Evolutionary conservation across 2,329 filamentous ascomycete species (phyloP).

Genomic region (Cordyceps cateniannulata): DNA sequence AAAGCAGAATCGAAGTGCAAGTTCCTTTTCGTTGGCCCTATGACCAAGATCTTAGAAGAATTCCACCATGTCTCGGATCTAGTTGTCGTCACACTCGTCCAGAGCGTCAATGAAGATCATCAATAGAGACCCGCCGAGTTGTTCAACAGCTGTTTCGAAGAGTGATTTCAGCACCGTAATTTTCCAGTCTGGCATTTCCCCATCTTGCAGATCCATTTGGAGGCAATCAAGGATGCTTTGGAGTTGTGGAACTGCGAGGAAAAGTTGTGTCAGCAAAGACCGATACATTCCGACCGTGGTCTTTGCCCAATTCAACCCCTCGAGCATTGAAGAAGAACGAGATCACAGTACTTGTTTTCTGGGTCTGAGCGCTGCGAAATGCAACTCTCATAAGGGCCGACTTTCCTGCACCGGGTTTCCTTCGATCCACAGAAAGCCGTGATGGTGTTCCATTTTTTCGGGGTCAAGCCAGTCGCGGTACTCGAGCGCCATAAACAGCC

Average conservation of each 20-base stretch:
- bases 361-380: too few species aligned
- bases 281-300: slow-evolving; percentile 41
- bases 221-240: neutral
- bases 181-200: neutral
- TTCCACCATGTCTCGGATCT: slow-evolving; percentile 34
- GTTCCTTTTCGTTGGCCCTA: slow-evolving; percentile 5
- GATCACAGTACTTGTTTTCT: slow-evolving; percentile 17
- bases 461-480: too few species aligned
- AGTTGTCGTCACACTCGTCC: slow-evolving; percentile 39
- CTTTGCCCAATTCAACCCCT: slow-evolving; percentile 35
- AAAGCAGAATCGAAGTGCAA: slow-evolving; percentile 31
- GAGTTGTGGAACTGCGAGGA: slow-evolving; percentile 23
- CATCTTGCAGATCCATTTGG: neutral
- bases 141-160: neutral
- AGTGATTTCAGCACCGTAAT: neutral
- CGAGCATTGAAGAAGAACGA: slow-evolving; percentile 47
- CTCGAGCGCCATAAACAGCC: too few species aligned
- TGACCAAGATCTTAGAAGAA: slow-evolving; percentile 34
- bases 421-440: too few species aligned
- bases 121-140: neutral
- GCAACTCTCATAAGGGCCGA: too few species aligned
- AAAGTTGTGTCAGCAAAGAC: slow-evolving; percentile 38
- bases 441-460: too few species aligned
- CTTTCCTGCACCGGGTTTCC: too few species aligned
- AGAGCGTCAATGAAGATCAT: slow-evolving; percentile 35